A percentile compares a stretch with the other conserved stretches of the same genome.
Conservation (phyloP, 2,329 filamentous ascomycete species). For the Periconia sp. region DNA sequence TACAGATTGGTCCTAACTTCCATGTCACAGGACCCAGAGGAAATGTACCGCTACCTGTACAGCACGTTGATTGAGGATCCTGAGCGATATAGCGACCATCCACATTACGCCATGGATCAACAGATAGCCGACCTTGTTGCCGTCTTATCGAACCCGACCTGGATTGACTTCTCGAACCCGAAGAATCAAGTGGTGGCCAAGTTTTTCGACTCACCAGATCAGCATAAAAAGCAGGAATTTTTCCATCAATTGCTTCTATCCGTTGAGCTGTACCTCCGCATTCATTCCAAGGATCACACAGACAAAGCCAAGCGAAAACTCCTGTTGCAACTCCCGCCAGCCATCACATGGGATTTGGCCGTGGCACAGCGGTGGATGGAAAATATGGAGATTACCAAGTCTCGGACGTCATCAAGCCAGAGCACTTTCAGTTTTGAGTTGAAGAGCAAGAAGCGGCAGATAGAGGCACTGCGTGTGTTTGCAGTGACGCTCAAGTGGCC, state of each 20-base stretch:
- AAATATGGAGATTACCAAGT: constrained; percentile 67
- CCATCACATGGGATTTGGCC: constrained; percentile 71
- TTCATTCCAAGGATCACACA: constrained; percentile 64
- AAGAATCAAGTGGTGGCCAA: constrained; percentile 74
- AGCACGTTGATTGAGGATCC: constrained; percentile 68
- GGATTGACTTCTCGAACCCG: constrained; percentile 72
- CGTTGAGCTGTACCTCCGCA: constrained; percentile 70
- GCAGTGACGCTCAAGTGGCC: constrained; percentile 76
- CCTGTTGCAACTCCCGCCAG: constrained; percentile 66
- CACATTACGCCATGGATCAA: constrained; percentile 64
- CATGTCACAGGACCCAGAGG: constrained; percentile 40
- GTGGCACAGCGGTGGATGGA: constrained; percentile 74
- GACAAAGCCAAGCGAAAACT: constrained; percentile 67
- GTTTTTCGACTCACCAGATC: constrained; percentile 65
- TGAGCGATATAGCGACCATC: constrained; percentile 58
- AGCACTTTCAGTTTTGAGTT: constrained; percentile 62
- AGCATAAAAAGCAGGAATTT: constrained; percentile 64
- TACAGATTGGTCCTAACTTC: constrained; percentile 33
- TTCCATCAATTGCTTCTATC: constrained; percentile 77
- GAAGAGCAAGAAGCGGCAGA: constrained; percentile 66
- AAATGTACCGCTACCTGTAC: constrained; percentile 63
- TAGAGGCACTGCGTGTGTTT: constrained; percentile 69
- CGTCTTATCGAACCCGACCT: constrained; percentile 67
- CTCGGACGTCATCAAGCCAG: constrained; percentile 49
- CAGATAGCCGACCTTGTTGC: constrained; percentile 74